These are phyloP conservation scores for Endoconidiophora polonica DNA, from an alignment of 2,329 filamentous ascomycete species.

Conservation along the genomic window DNA sequence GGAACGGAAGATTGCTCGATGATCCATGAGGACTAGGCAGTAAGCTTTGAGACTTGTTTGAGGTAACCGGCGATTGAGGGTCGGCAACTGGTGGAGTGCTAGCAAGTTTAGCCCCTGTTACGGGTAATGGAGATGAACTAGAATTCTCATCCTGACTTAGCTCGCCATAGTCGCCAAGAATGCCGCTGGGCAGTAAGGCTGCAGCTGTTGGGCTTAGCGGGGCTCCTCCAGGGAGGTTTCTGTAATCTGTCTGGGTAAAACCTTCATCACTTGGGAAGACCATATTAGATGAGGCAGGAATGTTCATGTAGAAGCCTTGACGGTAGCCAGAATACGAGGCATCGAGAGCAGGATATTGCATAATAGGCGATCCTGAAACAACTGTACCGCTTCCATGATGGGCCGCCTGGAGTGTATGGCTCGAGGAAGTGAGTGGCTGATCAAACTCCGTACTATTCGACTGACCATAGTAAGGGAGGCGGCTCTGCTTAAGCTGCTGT, in stretches of 20 bases:
- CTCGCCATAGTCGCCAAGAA: conserved; percentile 34
- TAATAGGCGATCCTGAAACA: conserved; percentile 22
- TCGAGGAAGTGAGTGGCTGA: conserved; percentile 5
- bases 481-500: background rate
- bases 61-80: conserved; percentile 46
- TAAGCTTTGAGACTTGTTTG: conserved; percentile 36
- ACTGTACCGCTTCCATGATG: too few relatives aligned
- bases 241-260: conserved; percentile 46
- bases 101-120: conserved; percentile 18
- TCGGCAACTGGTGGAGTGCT: conserved; percentile 19
- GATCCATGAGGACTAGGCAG: conserved; percentile 47
- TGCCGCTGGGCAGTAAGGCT: conserved; percentile 52
- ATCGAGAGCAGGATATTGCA: conserved; percentile 23
- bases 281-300: conserved; percentile 17
- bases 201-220: conserved; percentile 65
- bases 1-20: conserved; percentile 39
- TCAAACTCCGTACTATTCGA: conserved; percentile 19
- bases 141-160: conserved; percentile 37
- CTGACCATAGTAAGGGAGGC: too few relatives aligned
- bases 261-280: conserved; percentile 18
- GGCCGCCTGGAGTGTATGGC: too few relatives aligned
- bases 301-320: conserved; percentile 34
- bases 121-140: conserved; percentile 22
- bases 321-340: conserved; percentile 36
- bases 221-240: conserved; percentile 43